phyloP scores from a whole-genome alignment of 2,329 filamentous ascomycete genomes.

The Phialemonium atrogriseum region DNA sequence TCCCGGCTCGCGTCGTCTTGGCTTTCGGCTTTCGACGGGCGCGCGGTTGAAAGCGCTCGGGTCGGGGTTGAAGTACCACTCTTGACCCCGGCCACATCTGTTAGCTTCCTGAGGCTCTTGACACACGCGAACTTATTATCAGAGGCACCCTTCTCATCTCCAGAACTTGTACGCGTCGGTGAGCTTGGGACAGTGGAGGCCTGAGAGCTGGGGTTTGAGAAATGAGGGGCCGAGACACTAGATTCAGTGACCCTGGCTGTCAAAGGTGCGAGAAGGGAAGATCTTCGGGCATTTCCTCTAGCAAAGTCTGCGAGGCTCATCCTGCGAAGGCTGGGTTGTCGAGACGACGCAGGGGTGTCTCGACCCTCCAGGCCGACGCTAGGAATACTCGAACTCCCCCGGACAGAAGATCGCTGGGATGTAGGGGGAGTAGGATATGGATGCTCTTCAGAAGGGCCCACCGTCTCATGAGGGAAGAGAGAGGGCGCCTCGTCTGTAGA shows the following conservation, averaged over 20 bases:
- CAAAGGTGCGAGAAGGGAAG: slow-evolving; percentile 47
- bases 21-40: slow-evolving; percentile 41
- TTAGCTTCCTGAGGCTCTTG: slow-evolving; percentile 78
- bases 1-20: slow-evolving; percentile 29
- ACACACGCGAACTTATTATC: slow-evolving; percentile 52
- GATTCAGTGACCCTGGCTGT: slow-evolving; percentile 56
- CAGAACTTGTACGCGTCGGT: slow-evolving; percentile 35
- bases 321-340: slow-evolving; percentile 28
- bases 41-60: slow-evolving; percentile 66
- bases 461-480: slow-evolving; percentile 31
- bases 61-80: slow-evolving; percentile 88
- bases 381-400: slow-evolving; percentile 32
- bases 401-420: slow-evolving; percentile 39
- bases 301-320: slow-evolving; percentile 35
- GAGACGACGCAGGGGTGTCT: slow-evolving; percentile 22
- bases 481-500: slow-evolving; percentile 18
- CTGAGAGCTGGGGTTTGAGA: slow-evolving; percentile 58
- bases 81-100: slow-evolving; percentile 72
- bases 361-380: slow-evolving; percentile 28
- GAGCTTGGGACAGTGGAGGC: slow-evolving; percentile 43
- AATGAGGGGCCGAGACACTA: slow-evolving; percentile 56
- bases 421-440: slow-evolving; percentile 51
- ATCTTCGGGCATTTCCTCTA: slow-evolving; percentile 31
- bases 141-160: slow-evolving; percentile 26
- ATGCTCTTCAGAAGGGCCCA: slow-evolving; percentile 24